Base-by-base conservation (phyloP, 1,284 basidiomycete species). In the Schizopora paradoxa region DNA sequence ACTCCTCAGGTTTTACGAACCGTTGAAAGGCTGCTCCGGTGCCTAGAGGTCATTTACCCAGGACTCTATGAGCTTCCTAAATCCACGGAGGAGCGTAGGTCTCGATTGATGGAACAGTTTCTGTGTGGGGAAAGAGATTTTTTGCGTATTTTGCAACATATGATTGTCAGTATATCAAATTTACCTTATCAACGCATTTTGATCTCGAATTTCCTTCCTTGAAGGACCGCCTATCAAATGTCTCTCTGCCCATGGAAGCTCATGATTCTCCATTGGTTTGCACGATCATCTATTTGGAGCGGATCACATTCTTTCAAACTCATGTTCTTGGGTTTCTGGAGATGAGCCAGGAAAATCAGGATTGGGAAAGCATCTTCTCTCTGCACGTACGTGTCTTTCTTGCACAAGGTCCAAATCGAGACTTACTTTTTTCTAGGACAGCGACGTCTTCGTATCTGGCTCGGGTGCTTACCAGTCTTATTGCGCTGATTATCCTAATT, bases 1-100 rank as follows among this genome's bases (percentile, higher is more conserved):
- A 13, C 33, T 31, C 5, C 22, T 43, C 11, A 68, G 67, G 59
- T 69, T n/a, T 45, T 68, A 5, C 61, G 58, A 51, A 64, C 62
- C 0, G 59, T 66, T 6, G 58, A 63, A 37, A 58, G 66, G 19
- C 47, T 69, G 14, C 54, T 68, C 1, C 31, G 52, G 6, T 58
- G 65, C 1, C 54, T 69, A 26, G 60, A 68, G 54, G 65, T 60
- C 7, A 58, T 60, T 1, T 66, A 62, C 49, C 67, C 67, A 5
- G 64, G 63, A 2, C 46, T 69, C 26, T 69, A 65, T 50, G 56
- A 59, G n/a, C 40, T 61, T 6, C 61, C 63, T 0, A 45, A 50
- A 38, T 54, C 58, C 21, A 56, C 60, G 16, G 27, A 50, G 13
- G 49, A 47, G 13, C 54, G 51, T 36, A 54, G 62, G 32, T 34